Base-by-base conservation (phyloP, 1,284 basidiomycete genomes). In the Heterobasidion parviporum region DNA sequence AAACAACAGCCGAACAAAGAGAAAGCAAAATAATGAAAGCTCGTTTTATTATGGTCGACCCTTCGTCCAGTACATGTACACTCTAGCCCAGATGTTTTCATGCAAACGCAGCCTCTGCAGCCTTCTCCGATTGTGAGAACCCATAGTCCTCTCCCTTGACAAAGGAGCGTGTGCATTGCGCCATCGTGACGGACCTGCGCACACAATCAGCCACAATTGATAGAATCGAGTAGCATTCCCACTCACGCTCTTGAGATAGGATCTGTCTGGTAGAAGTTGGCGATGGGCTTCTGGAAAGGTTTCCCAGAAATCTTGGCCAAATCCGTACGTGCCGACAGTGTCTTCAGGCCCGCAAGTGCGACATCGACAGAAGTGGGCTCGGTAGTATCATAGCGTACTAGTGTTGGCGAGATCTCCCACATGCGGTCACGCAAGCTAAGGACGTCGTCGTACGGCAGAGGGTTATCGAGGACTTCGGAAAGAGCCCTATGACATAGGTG, bases 231-330 rank as follows among this genome's bases (percentile, higher is more conserved):
- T 50, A 10, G 32, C 10, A 12, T 8, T 41, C 1, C 56, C 0
- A 83, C 89, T 72, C 62, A 89, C 88, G 89, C 87, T 79, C 89
- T 75, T 51, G 89, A 90, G 62, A 92, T 88, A 38, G 89, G 82
- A 72, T 96, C 94, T 8, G 96, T 98, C 74, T 94, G 88, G 76
- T 98, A 99, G 74, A 98, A 99, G 78, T 98, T 98, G 56, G 75
- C 65, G 64, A 99, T 89, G 2, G 94, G 90, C 72, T 87, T 91
- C 70, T 78, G 78, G 72, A 98, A 85, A 8, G 82, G 76, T 47
- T 74, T 74, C 7, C 80, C 81, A 2, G 81, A 78, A 43, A 82
- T 77, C 70, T 84, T 85, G 47, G 80, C 79, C 10, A 73, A 74
- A 36, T 73, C 70, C 15, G 80, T 84, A 50, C 73, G 67, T 10